A percentile compares a stretch with the other conserved stretches of the same genome.
These are phyloP conservation scores for Allomyces javanicus DNA, from an alignment of 192 early-diverging fungal species.

Conservation along the genomic window DNA sequence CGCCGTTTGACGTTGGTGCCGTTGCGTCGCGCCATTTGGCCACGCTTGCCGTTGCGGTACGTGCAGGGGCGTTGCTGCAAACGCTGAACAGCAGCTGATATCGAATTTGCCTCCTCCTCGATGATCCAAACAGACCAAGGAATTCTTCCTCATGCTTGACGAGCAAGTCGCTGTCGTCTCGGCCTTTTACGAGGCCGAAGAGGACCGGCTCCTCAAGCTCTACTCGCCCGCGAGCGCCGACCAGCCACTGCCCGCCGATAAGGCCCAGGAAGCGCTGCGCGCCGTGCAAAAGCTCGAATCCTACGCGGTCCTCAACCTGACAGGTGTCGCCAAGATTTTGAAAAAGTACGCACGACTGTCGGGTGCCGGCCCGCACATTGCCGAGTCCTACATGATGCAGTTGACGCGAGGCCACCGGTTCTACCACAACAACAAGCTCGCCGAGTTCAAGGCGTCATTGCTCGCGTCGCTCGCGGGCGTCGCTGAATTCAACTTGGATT, in stretches of 20 bases:
- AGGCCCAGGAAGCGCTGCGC: constrained; percentile 27
- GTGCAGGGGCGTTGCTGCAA: background rate
- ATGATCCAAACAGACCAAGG: background rate
- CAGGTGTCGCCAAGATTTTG: constrained; percentile 65
- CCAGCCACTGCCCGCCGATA: constrained; percentile 4
- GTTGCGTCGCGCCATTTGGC: background rate
- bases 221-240: background rate
- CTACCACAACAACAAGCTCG: constrained; percentile 41
- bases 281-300: constrained; percentile 47
- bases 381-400: constrained; percentile 42
- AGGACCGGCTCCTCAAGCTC: background rate
- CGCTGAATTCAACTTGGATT: constrained; percentile 8
- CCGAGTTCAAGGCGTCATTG: constrained; percentile 43
- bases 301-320: constrained; percentile 71
- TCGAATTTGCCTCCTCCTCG: background rate
- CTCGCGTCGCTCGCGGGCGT: constrained; percentile 37
- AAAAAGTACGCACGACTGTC: constrained; percentile 73
- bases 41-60: background rate
- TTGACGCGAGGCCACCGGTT: constrained; percentile 31
- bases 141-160: background rate
- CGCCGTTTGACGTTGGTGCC: background rate
- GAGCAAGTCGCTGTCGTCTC: constrained; percentile 1
- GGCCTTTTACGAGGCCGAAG: constrained; percentile 9
- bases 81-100: background rate
- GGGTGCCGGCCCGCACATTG: constrained; percentile 37